These are phyloP conservation scores for Colletotrichum liaoningense DNA, from an alignment of 2,329 filamentous ascomycete species.

Conservation along the genomic window DNA sequence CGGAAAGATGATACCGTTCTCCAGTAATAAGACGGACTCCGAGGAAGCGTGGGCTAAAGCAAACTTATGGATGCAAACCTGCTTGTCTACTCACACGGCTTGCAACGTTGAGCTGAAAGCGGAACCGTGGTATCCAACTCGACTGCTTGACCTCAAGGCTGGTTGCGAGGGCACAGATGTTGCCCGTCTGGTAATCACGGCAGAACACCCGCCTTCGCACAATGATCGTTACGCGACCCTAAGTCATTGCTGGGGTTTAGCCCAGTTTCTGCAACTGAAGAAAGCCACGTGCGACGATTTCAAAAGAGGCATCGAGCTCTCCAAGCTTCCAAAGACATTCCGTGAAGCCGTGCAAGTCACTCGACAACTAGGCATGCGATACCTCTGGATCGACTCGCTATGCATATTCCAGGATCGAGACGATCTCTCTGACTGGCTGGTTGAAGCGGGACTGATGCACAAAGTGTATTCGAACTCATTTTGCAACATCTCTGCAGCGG, in stretches of 20 bases:
- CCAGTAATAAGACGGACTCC: background rate
- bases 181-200: background rate
- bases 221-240: background rate
- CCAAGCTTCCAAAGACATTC: slow-evolving; percentile 21
- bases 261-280: slow-evolving; percentile 13
- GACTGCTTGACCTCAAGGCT: background rate
- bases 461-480: slow-evolving; percentile 37
- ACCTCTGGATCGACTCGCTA: slow-evolving; percentile 33
- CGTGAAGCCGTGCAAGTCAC: slow-evolving; percentile 25
- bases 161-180: background rate
- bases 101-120: slow-evolving; percentile 3
- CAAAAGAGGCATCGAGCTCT: background rate
- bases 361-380: slow-evolving; percentile 1
- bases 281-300: background rate
- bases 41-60: slow-evolving; percentile 14
- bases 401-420: slow-evolving; percentile 35
- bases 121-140: slow-evolving; percentile 6
- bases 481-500: slow-evolving; percentile 37
- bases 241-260: slow-evolving; percentile 25
- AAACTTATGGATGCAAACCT: background rate
- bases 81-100: background rate
- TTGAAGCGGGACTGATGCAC: slow-evolving; percentile 35
- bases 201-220: background rate
- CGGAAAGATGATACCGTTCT: background rate
- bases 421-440: slow-evolving; percentile 35